phyloP scores from a whole-genome alignment of 2,329 filamentous ascomycete species.

The Cryphonectria naterciae region DNA sequence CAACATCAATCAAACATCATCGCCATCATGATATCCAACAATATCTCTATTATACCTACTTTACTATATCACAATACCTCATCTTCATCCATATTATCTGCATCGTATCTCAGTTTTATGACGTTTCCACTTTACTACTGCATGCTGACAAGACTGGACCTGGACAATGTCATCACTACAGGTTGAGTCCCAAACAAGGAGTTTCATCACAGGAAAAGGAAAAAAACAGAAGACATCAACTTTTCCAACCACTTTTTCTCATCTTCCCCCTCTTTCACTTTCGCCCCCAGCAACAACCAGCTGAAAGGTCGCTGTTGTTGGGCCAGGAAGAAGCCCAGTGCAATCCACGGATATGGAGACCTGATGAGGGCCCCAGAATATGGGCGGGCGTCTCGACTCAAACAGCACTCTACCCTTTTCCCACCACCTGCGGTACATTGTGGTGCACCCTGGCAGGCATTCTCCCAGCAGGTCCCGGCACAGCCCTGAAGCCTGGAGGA shows the following conservation, averaged over 20 bases:
- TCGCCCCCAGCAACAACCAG: background rate
- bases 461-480: constrained; percentile 3
- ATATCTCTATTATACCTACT: background rate
- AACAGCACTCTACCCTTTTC: constrained; percentile 1
- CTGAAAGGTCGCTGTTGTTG: background rate
- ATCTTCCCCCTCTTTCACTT: background rate
- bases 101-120: background rate
- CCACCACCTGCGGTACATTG: constrained; percentile 10
- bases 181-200: background rate
- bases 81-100: background rate
- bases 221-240: background rate
- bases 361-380: background rate
- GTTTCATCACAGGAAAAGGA: background rate
- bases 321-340: background rate
- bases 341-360: background rate
- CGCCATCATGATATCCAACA: background rate
- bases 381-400: constrained; percentile 7
- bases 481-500: constrained; percentile 10
- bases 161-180: background rate
- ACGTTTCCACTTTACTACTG: background rate
- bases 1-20: constrained; percentile 1
- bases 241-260: background rate
- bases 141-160: constrained; percentile 1
- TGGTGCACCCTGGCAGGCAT: constrained; percentile 10
- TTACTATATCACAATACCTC: background rate